A percentile compares a stretch with the other conserved stretches of the same genome.
phyloP scores from a whole-genome alignment of 441 rosid species.

The Populus tomentosa region DNA sequence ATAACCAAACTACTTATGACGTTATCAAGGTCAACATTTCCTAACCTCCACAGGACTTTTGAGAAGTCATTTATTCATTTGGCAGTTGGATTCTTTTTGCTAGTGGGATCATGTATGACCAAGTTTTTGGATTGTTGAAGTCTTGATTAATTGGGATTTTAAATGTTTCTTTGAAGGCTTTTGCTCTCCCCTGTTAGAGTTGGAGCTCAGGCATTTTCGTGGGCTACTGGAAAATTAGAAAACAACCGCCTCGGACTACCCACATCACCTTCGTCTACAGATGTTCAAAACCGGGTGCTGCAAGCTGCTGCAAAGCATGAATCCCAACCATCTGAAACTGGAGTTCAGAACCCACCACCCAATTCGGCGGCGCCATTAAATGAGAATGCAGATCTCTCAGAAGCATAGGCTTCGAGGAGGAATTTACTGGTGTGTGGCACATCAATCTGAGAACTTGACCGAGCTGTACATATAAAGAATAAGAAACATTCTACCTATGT shows the following conservation, averaged over 20 bases:
- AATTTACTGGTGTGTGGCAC: neutral
- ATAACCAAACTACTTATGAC: neutral
- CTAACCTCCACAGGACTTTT: neutral
- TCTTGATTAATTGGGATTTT: neutral
- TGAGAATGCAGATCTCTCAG: slow-evolving; percentile 49
- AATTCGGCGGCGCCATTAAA: slow-evolving; percentile 30
- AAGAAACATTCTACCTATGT: neutral
- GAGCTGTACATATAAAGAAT: slow-evolving; percentile 5
- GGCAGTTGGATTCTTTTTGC: neutral
- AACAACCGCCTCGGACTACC: slow-evolving; percentile 73
- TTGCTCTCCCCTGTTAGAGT: slow-evolving; percentile 58
- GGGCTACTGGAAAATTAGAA: slow-evolving; percentile 85
- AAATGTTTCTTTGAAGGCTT: slow-evolving; percentile 32
- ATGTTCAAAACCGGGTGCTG: slow-evolving; percentile 79
- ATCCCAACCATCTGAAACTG: slow-evolving; percentile 74
- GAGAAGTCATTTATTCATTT: neutral
- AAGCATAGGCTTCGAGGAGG: slow-evolving; percentile 35
- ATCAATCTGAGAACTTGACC: neutral
- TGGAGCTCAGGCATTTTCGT: slow-evolving; percentile 76
- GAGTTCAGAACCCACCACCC: slow-evolving; percentile 37
- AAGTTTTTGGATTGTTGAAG: neutral
- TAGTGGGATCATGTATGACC: neutral
- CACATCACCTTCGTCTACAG: slow-evolving; percentile 87
- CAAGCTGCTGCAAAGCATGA: slow-evolving; percentile 93
- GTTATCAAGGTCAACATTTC: neutral